phyloP scores from a whole-genome alignment of 805 yeast species.

The Candida anglica region DNA sequence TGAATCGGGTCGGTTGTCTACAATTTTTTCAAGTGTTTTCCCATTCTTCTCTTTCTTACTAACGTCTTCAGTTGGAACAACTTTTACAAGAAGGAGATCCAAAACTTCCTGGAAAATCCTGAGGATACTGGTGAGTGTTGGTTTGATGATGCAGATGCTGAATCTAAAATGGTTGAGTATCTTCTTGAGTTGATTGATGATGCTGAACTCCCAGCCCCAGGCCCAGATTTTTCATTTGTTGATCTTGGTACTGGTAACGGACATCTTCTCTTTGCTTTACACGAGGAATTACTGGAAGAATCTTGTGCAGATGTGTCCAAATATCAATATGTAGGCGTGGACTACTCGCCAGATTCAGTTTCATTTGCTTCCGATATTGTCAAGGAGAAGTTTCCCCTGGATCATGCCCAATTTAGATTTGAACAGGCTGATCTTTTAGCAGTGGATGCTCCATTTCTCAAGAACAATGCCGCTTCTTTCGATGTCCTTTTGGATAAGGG shows the following conservation, averaged over 20 bases:
- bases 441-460: slow-evolving; percentile 32
- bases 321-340: slow-evolving; percentile 57
- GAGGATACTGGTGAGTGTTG: slow-evolving; percentile 93
- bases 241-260: slow-evolving; percentile 98
- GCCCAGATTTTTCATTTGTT: slow-evolving; percentile 5
- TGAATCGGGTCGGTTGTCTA: too few relatives aligned
- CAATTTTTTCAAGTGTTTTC: too few relatives aligned
- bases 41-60: slow-evolving; percentile 8
- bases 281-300: slow-evolving; percentile 55
- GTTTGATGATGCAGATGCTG: slow-evolving; percentile 96
- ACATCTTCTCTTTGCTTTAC: slow-evolving; percentile 69
- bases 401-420: slow-evolving; percentile 45
- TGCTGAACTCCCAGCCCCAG: slow-evolving; percentile 14
- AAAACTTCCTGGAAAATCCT: slow-evolving; percentile 68
- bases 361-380: slow-evolving; percentile 67
- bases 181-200: slow-evolving; percentile 47
- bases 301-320: slow-evolving; percentile 26
- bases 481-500: slow-evolving; percentile 91
- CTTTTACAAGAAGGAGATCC: slow-evolving; percentile 69
- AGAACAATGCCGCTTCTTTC: slow-evolving; percentile 37
- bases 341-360: slow-evolving; percentile 80
- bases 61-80: slow-evolving; percentile 68
- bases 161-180: slow-evolving; percentile 73
- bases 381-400: slow-evolving; percentile 25
- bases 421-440: slow-evolving; percentile 66